Evolutionary conservation across 805 yeast species (phyloP), one percentile per base, ranked within the genome.

Genomic region (Zygoascus biomembranicola): DNA sequence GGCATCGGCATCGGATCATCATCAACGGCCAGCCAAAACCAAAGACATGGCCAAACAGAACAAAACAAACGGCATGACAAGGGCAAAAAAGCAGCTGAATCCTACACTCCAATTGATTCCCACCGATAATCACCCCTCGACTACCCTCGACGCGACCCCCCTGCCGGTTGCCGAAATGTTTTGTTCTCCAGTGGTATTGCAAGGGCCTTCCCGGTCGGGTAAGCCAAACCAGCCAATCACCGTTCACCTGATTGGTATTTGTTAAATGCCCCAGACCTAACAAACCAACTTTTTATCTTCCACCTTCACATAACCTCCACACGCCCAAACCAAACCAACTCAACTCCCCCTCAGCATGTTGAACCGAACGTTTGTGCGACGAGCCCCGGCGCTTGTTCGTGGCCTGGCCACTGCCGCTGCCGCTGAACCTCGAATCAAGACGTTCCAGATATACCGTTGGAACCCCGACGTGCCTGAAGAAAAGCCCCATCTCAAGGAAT

Each of bases 401-500:
- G 52, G 58, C 16, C 11, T 53, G 55, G 58, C 65, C 8, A 56
- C 87, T 23, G 84, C 49, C 79, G 73, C 56, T 73, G 8, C 18
- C 3, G 44, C 78, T 26, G 78, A 85, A 50, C 79, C 74, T 55
- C 77, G 85, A 57, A 60, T 85, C 62, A 94, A 94, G 77, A 81
- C 84, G 32, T 90, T 94, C 73, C 87, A 90, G 69, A 84, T 94
- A 65, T 94, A 94, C 79, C 84, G 99, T 76, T 94, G 99, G 99
- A 87, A 86, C 66, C 99, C 99, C 53, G 99, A 94, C 69, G 81
- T 88, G 50, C 99, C 99, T 51, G 90, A 87, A 62, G 83, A 81
- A 61, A 88, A 90, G 77, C 99, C 99, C 56, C 75, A 77, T 60
- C 79, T 94, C 81, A 84, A 88, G 73, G 78, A 79, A 58, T 94